Evolutionary conservation across 164 flowering plant species (phyloP).

Genomic region (Chimonanthus salicifolius): DNA sequence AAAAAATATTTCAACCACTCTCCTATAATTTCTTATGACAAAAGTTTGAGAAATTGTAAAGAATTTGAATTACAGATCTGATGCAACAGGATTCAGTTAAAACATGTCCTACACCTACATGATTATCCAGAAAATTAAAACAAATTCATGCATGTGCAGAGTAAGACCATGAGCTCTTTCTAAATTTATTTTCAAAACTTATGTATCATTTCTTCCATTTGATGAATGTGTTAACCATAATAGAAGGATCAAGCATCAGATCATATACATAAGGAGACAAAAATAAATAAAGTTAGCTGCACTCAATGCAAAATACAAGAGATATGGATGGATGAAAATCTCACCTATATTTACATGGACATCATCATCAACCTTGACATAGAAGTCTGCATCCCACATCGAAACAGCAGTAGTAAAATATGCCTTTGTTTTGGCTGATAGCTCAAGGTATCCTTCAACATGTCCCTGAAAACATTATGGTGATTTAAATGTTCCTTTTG

Average conservation of each 20-base stretch:
- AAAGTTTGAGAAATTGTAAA: background rate
- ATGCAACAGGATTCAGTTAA: background rate
- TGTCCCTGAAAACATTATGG: conserved; percentile 49
- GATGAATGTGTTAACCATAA: background rate
- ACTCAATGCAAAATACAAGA: background rate
- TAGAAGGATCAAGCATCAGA: background rate
- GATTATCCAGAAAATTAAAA: too few relatives aligned
- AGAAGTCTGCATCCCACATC: conserved; percentile 93
- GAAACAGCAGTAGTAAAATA: conserved; percentile 84
- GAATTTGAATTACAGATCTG: background rate
- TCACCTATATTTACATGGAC: conserved; percentile 94
- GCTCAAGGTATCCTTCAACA: conserved; percentile 91
- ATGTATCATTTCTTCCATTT: background rate
- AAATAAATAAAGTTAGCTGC: background rate
- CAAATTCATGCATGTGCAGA: background rate
- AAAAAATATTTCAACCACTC: background rate
- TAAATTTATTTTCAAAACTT: too few relatives aligned
- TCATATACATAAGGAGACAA: background rate
- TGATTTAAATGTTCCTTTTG: background rate
- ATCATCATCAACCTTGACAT: conserved; percentile 89
- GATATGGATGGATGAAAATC: background rate
- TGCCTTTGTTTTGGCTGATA: conserved; percentile 78
- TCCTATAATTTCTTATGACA: background rate
- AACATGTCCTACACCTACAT: background rate
- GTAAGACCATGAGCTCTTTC: background rate